These are phyloP conservation scores for Pyricularia grisea DNA, from an alignment of 2,329 filamentous ascomycete genomes.

Conservation along the genomic window DNA sequence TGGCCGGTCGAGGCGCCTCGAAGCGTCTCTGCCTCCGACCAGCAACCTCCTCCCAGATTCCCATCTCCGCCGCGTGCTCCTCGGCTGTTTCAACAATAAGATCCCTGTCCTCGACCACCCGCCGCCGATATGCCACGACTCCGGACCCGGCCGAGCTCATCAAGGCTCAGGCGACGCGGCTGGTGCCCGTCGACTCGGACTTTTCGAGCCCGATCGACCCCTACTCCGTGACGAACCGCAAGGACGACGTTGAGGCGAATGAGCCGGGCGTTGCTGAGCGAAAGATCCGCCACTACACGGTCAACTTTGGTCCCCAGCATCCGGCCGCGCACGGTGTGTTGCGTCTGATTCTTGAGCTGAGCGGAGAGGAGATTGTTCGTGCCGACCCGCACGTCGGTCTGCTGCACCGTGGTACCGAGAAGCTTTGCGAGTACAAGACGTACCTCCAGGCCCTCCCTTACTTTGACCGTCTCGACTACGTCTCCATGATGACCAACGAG, in stretches of 20 bases:
- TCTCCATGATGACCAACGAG: conserved; percentile 99
- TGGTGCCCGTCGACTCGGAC: conserved; percentile 56
- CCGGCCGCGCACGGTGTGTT: conserved; percentile 97
- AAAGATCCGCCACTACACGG: conserved; percentile 97
- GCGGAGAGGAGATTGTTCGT: conserved; percentile 94
- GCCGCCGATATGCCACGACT: conserved; percentile 54
- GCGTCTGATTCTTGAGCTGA: conserved; percentile 93
- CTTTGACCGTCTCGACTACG: conserved; percentile 97
- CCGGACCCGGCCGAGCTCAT: conserved; percentile 41
- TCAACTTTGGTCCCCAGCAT: conserved; percentile 99
- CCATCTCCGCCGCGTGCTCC: conserved; percentile 6
- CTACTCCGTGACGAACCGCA: conserved; percentile 34
- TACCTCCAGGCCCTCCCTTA: conserved; percentile 97
- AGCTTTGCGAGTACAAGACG: conserved; percentile 99
- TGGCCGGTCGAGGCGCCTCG: conserved; percentile 57
- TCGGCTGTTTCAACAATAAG: conserved; percentile 28
- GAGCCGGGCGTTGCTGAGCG: conserved; percentile 46
- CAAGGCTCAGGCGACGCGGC: conserved; percentile 45
- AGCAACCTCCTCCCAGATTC: conserved; percentile 11
- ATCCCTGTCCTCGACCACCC: conserved; percentile 55
- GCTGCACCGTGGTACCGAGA: conserved; percentile 94
- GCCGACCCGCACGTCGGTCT: conserved; percentile 95
- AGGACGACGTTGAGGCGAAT: conserved; percentile 30
- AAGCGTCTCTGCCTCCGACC: conserved; percentile 54
- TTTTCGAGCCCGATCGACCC: conserved; percentile 44